phyloP scores from a whole-genome alignment of 2,329 filamentous ascomycete species.

The Fusarium foetens region DNA sequence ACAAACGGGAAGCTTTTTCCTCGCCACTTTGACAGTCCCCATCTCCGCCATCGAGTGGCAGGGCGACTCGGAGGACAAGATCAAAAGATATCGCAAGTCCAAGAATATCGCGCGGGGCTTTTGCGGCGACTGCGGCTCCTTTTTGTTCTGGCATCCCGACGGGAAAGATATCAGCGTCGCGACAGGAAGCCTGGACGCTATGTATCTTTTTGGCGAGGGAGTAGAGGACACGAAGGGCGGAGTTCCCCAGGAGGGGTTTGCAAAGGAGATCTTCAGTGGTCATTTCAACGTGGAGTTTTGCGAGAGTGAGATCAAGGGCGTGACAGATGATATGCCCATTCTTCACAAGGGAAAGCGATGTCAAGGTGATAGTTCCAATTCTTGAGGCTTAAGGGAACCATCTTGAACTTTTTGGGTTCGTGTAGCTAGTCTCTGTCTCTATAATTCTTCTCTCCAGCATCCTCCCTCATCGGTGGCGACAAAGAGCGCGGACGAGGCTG shows the following conservation, averaged over 20 bases:
- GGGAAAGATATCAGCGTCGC: slow-evolving; percentile 1
- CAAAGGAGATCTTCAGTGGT: background rate
- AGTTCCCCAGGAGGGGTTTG: background rate
- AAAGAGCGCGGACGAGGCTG: background rate
- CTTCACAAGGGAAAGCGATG: slow-evolving; percentile 2
- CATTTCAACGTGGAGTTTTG: slow-evolving; percentile 1
- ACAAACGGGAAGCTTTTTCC: slow-evolving; percentile 15
- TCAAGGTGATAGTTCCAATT: background rate
- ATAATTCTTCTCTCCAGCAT: background rate
- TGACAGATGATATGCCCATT: slow-evolving; percentile 14
- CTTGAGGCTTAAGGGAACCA: background rate
- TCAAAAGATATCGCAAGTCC: slow-evolving; percentile 3
- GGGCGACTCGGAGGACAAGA: background rate
- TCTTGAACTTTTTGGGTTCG: background rate
- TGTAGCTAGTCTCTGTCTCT: background rate
- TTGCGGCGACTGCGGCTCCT: slow-evolving; percentile 4
- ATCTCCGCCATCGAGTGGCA: background rate
- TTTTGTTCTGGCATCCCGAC: slow-evolving; percentile 12
- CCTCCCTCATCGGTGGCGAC: background rate
- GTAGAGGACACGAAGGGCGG: background rate
- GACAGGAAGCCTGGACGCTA: slow-evolving; percentile 9
- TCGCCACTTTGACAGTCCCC: background rate
- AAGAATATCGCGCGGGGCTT: background rate
- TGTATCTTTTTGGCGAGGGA: background rate
- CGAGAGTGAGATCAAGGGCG: slow-evolving; percentile 11